Conservation (phyloP, 805 yeast genomes). For the Candida arabinofermentans region DNA sequence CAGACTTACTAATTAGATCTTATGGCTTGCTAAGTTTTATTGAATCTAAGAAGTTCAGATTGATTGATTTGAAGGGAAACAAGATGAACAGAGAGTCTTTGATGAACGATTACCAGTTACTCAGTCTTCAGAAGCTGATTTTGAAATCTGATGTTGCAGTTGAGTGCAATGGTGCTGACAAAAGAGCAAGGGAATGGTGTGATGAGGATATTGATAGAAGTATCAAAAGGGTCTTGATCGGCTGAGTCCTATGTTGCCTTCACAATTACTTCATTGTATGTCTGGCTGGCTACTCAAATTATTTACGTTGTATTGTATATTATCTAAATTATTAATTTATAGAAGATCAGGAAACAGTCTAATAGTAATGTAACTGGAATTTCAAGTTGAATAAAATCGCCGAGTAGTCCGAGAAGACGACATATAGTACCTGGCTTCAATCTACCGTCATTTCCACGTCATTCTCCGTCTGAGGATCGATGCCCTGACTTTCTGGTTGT, state of each 20-base stretch:
- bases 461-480: too few relatives aligned
- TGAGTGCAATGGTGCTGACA: constrained; percentile 34
- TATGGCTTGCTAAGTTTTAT: constrained; percentile 42
- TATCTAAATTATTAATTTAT: too few relatives aligned
- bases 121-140: constrained; percentile 44
- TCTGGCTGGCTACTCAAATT: not conserved
- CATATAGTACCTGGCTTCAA: too few relatives aligned
- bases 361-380: too few relatives aligned
- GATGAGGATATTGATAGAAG: constrained; percentile 42
- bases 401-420: too few relatives aligned
- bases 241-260: too few relatives aligned
- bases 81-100: constrained; percentile 14
- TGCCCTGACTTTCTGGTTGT: too few relatives aligned
- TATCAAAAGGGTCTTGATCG: constrained; percentile 39
- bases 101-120: constrained; percentile 28
- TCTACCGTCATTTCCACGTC: too few relatives aligned
- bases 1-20: constrained; percentile 54
- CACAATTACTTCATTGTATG: too few relatives aligned
- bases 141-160: constrained; percentile 40
- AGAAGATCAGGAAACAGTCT: too few relatives aligned
- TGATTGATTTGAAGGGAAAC: constrained; percentile 4
- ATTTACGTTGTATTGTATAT: too few relatives aligned
- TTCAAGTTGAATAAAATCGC: too few relatives aligned
- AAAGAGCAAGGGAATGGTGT: constrained; percentile 62
- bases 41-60: constrained; percentile 28